phyloP scores from a whole-genome alignment of 768 basidiomycete species.

The Kwoniella dendrophila region DNA sequence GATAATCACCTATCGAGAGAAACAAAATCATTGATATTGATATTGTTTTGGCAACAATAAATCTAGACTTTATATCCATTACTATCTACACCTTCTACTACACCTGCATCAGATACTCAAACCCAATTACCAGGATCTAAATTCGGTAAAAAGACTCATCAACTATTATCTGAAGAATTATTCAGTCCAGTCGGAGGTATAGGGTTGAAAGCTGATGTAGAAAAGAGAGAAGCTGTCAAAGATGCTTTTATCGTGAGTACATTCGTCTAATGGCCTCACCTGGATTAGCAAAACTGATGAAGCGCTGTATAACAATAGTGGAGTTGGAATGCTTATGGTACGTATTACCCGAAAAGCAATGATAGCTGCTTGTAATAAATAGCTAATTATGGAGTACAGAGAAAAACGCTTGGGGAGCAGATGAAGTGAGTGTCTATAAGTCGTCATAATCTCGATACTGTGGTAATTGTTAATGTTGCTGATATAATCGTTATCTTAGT shows the following conservation, averaged over 20 bases:
- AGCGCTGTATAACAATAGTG: conserved; percentile 6
- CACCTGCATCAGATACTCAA: not conserved
- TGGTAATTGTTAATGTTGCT: too few species aligned
- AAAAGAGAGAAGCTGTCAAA: conserved; percentile 25
- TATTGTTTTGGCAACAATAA: not conserved
- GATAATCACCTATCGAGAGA: too few species aligned
- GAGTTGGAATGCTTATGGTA: conserved; percentile 27
- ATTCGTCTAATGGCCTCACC: not conserved
- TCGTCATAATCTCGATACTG: not conserved
- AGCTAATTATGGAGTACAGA: conserved; percentile 7
- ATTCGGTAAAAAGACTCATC: conserved; percentile 16
- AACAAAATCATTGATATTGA: not conserved
- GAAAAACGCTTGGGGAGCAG: conserved; percentile 24
- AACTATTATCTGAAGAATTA: conserved; percentile 12
- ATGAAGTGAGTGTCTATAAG: conserved; percentile 15
- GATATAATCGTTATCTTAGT: conserved; percentile 58
- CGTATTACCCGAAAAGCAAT: not conserved
- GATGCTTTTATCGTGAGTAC: conserved; percentile 27
- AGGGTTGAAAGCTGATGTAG: conserved; percentile 22
- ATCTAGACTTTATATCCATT: conserved; percentile 16
- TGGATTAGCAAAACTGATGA: not conserved
- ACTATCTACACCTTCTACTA: not conserved
- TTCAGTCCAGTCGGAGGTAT: conserved; percentile 9
- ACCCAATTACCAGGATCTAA: conserved; percentile 5
- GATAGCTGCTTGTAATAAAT: not conserved